Evolutionary conservation across 2,329 filamentous ascomycete genomes (phyloP).

Genomic region (Botrytis tulipae): DNA sequence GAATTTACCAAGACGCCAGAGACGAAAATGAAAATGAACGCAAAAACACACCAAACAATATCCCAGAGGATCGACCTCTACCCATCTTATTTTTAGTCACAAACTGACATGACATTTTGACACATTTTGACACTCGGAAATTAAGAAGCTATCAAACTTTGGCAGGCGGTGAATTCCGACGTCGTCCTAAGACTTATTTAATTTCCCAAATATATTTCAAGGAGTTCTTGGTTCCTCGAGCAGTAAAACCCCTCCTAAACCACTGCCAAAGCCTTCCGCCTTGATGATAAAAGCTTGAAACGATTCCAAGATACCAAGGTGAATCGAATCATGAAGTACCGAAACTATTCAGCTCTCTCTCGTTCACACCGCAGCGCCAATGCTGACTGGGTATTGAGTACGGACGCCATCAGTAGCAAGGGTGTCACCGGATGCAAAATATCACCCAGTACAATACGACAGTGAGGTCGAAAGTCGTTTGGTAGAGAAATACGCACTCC

Average conservation of each 20-base stretch:
- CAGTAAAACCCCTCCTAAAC: neutral
- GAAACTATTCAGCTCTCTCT: slow-evolving; percentile 7
- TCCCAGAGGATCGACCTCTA: neutral
- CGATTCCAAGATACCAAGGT: slow-evolving; percentile 2
- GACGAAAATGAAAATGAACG: neutral
- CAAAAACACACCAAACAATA: no score
- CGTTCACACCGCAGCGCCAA: slow-evolving; percentile 7
- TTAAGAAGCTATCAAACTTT: neutral
- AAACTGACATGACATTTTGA: neutral
- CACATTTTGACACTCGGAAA: neutral
- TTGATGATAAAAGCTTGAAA: slow-evolving; percentile 4
- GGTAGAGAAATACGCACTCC: neutral
- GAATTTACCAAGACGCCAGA: neutral
- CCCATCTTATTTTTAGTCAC: neutral
- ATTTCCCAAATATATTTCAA: neutral
- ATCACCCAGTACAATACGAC: neutral
- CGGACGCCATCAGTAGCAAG: neutral
- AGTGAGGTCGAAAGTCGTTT: neutral
- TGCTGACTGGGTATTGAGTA: slow-evolving; percentile 3
- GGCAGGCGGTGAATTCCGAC: slow-evolving; percentile 3
- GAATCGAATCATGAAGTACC: slow-evolving; percentile 7
- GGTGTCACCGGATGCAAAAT: slow-evolving; percentile 5
- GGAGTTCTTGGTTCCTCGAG: neutral
- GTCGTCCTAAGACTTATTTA: neutral
- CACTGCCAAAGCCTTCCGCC: slow-evolving; percentile 2